Percentiles rank a stretch among this genome's conserved stretches.
Conservation (phyloP, 1,284 basidiomycete genomes). For the Moesziomyces sp. region DNA sequence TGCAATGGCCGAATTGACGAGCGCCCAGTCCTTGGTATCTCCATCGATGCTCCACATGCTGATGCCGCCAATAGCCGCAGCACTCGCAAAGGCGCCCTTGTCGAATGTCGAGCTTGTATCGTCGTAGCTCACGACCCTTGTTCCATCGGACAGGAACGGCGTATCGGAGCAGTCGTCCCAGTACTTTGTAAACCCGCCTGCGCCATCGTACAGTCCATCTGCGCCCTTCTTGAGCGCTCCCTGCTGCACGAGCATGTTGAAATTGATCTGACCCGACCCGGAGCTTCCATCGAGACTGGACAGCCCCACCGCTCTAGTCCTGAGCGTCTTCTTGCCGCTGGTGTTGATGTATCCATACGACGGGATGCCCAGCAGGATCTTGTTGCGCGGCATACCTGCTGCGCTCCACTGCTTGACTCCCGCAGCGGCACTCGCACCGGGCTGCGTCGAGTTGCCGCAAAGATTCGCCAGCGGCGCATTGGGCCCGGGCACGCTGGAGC, state of each 20-base stretch:
- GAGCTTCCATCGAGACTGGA: conserved; percentile 21
- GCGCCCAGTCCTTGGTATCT: conserved; percentile 44
- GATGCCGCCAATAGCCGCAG: conserved; percentile 53
- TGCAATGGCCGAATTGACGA: conserved; percentile 41
- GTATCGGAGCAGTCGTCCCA: conserved; percentile 63
- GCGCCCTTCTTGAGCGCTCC: conserved; percentile 44
- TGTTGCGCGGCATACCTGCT: conserved; percentile 59
- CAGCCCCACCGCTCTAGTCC: conserved; percentile 24
- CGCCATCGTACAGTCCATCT: conserved; percentile 31
- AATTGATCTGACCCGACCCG: conserved; percentile 55
- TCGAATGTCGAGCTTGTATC: conserved; percentile 56
- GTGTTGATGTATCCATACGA: conserved; percentile 57
- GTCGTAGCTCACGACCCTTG: conserved; percentile 57
- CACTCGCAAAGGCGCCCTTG: conserved; percentile 53
- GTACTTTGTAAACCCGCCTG: conserved; percentile 50
- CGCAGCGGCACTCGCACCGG: conserved; percentile 50
- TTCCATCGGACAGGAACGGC: conserved; percentile 52
- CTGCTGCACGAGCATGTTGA: conserved; percentile 38
- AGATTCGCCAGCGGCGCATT: conserved; percentile 61
- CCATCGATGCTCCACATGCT: conserved; percentile 60
- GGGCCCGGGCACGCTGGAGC: conserved; percentile 41
- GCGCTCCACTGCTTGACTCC: conserved; percentile 56
- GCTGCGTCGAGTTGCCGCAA: conserved; percentile 58
- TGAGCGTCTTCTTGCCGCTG: conserved; percentile 20
- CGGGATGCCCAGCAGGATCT: conserved; percentile 60